Base-by-base conservation (phyloP, 345 rosid genomes). In the Kandelia obovata region DNA sequence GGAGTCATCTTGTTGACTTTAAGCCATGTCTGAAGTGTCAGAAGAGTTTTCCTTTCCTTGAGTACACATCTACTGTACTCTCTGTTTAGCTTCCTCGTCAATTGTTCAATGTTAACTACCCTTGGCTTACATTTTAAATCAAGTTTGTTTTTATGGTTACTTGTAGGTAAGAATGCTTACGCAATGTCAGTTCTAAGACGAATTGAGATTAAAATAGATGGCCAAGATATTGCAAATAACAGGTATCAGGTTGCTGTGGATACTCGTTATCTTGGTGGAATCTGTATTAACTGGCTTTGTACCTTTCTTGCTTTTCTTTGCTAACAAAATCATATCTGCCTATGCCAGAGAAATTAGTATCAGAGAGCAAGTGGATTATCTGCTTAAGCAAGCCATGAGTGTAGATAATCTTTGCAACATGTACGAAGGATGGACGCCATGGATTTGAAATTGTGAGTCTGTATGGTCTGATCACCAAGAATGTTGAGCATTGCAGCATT, bases 381-480 rank as follows among this genome's bases (percentile, higher is more conserved):
- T 93, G 72, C 82, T 90, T 64, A 90, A 87, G 82, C 94, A 93
- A 78, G 94, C 98, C 13, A 84, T 84, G 46, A 91, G 94, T 53
- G 56, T 88, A 68, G 97, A 89, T 77, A 89, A 87, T 71, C 96
- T 93, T 71, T 89, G 98, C 92, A 93, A 89, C 84, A 93, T 93
- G 98, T 89, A 93, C 59, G 98, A 93, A 82, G 98, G 96, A 69
- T 93, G 98, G 98, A 93, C 96, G 20, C 96, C 98, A n/a, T 89
- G 97, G 98, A 93, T 91, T 82, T 93, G 79, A 86, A 76, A 51
- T 56, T 27, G 37, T 32, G 55, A 61, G 59, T 49, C 69, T 34
- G 37, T 65, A 53, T 61, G 17, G 59, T 31, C 13, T 23, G 27
- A 27, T 51, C 46, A 30, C 21, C 26, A 66, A 61, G 56, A 23